Conservation (phyloP, 1,284 basidiomycete genomes). For the Marasmius oreades region DNA sequence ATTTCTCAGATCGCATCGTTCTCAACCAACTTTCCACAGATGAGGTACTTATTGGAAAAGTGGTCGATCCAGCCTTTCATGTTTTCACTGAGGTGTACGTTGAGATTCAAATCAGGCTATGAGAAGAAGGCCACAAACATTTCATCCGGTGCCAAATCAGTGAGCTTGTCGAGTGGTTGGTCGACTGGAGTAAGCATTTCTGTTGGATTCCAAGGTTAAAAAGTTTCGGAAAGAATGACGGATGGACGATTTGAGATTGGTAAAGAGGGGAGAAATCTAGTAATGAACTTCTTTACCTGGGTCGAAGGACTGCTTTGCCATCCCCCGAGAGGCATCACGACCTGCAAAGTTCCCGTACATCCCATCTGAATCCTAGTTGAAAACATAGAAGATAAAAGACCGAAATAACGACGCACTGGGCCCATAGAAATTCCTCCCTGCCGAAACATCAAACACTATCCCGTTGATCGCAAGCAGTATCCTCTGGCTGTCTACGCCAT, state of each 20-base stretch:
- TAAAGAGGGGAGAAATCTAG: not conserved
- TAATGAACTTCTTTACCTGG: conserved; percentile 52
- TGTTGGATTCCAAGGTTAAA: not conserved
- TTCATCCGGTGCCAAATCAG: conserved; percentile 76
- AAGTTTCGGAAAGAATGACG: not conserved
- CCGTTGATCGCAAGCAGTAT: conserved; percentile 87
- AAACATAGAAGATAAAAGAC: not conserved
- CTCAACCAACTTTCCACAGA: conserved; percentile 82
- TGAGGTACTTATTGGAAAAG: conserved; percentile 84
- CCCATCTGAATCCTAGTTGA: conserved; percentile 52
- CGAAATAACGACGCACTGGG: conserved; percentile 58
- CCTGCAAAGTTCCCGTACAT: conserved; percentile 98
- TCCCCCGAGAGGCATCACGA: conserved; percentile 88
- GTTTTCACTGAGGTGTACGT: conserved; percentile 60
- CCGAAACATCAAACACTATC: conserved; percentile 89
- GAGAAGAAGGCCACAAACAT: conserved; percentile 55
- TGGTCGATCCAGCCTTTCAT: conserved; percentile 93
- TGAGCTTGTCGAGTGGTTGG: conserved; percentile 80
- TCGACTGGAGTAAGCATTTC: conserved; percentile 90
- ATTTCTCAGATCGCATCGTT: conserved; percentile 49
- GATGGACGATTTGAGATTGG: not conserved
- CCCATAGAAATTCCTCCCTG: conserved; percentile 88
- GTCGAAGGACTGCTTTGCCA: conserved; percentile 97
- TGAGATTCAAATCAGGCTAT: not conserved
- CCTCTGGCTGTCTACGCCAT: conserved; percentile 63